Percentiles rank a stretch among this genome's conserved stretches.
Conservation (phyloP, 106 monocot genomes). For the Dendrobium catenatum region DNA sequence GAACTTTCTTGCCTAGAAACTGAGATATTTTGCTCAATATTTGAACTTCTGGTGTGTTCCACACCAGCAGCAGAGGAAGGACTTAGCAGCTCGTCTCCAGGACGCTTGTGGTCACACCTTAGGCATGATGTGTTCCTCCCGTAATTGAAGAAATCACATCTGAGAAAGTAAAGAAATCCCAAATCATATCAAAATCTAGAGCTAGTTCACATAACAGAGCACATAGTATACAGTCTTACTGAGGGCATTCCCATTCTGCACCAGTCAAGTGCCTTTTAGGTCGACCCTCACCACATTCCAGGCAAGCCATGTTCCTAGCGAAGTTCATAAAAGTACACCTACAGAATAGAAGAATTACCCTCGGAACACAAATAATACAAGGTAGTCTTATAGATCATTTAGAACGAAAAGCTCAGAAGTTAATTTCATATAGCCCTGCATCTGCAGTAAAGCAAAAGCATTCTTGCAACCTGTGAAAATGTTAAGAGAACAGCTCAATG, state of each 20-base stretch:
- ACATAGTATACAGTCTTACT: constrained; percentile 40
- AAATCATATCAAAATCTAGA: background rate
- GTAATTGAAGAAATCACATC: constrained; percentile 88
- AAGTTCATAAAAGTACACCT: constrained; percentile 97
- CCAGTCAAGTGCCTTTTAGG: constrained; percentile 74
- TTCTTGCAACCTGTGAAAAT: no score
- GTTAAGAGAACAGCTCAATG: no score
- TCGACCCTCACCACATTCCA: constrained; percentile 66
- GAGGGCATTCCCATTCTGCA: constrained; percentile 97
- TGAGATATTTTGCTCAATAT: constrained; percentile 9
- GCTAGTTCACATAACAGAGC: background rate
- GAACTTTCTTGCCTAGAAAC: constrained; percentile 17
- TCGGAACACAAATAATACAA: no score
- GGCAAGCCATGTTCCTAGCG: constrained; percentile 71
- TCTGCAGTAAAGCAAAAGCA: no score
- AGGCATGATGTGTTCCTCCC: constrained; percentile 84
- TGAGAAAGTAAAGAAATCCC: constrained; percentile 11
- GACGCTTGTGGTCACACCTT: constrained; percentile 86
- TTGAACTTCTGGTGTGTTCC: constrained; percentile 5
- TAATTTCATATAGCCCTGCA: no score
- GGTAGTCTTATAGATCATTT: no score
- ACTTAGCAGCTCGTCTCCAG: constrained; percentile 22
- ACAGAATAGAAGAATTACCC: constrained; percentile 18
- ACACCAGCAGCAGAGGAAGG: constrained; percentile 7
- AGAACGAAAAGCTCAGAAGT: no score